Percentiles rank a stretch among this genome's conserved stretches.
phyloP scores from a whole-genome alignment of 2,329 filamentous ascomycete species.

The Sporothrix curviconia region DNA sequence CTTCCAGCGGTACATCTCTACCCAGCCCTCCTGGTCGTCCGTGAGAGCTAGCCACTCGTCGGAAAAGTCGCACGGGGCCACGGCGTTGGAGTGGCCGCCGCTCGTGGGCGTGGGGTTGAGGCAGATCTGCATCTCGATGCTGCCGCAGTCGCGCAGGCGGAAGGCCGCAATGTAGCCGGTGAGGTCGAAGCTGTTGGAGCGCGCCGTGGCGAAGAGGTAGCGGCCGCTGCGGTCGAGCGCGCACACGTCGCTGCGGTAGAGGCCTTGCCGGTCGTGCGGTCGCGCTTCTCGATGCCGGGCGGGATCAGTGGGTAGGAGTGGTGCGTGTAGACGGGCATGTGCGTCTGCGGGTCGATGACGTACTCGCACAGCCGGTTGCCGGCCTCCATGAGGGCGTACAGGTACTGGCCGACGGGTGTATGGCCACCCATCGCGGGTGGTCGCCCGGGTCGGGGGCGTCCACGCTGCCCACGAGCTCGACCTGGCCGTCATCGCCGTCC shows the following conservation, averaged over 20 bases:
- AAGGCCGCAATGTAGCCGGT: slow-evolving; percentile 82
- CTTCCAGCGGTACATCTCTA: slow-evolving; percentile 83
- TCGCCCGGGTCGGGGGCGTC: slow-evolving; percentile 65
- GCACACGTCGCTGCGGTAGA: slow-evolving; percentile 84
- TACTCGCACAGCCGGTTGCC: slow-evolving; percentile 80
- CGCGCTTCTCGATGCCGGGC: slow-evolving; percentile 51
- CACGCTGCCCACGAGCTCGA: slow-evolving; percentile 65
- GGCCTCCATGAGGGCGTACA: slow-evolving; percentile 86
- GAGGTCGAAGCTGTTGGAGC: slow-evolving; percentile 66
- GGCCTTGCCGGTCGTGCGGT: slow-evolving; percentile 37
- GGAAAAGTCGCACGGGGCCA: slow-evolving; percentile 74
- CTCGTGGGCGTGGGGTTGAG: slow-evolving; percentile 80
- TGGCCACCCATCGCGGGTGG: slow-evolving; percentile 82
- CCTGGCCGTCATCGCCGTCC: slow-evolving; percentile 44
- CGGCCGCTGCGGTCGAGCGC: slow-evolving; percentile 60
- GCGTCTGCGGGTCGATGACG: slow-evolving; percentile 65
- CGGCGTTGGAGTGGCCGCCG: slow-evolving; percentile 81
- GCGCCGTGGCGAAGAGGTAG: slow-evolving; percentile 80
- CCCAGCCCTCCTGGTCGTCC: slow-evolving; percentile 78
- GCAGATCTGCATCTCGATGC: slow-evolving; percentile 70
- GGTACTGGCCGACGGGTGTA: slow-evolving; percentile 72
- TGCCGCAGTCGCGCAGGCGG: slow-evolving; percentile 59
- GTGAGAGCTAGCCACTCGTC: slow-evolving; percentile 89
- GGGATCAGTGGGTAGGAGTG: slow-evolving; percentile 73
- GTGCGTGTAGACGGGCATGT: slow-evolving; percentile 71